These are phyloP conservation scores for Endocalyx cinctus DNA, from an alignment of 2,329 filamentous ascomycete species.

Conservation along the genomic window DNA sequence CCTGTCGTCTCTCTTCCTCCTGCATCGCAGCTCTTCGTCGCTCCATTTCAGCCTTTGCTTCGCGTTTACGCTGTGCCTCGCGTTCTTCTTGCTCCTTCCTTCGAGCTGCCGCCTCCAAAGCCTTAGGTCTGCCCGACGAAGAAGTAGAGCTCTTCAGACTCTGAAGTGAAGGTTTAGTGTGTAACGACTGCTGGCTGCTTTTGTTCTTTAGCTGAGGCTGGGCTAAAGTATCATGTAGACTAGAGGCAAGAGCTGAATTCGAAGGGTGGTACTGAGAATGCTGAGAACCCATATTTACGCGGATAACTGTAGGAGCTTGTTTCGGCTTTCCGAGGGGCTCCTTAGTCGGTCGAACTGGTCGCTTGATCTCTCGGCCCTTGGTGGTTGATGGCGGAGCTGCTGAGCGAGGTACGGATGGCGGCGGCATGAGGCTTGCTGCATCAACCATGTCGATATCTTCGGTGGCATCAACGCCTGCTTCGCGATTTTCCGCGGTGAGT, in stretches of 20 bases:
- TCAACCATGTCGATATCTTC: slow-evolving; percentile 55
- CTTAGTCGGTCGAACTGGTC: slow-evolving; percentile 59
- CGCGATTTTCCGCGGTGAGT: slow-evolving; percentile 22
- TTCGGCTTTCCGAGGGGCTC: slow-evolving; percentile 55
- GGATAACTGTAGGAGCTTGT: slow-evolving; percentile 67
- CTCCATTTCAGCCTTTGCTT: slow-evolving; percentile 77
- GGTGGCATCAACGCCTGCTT: slow-evolving; percentile 25
- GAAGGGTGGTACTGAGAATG: slow-evolving; percentile 56
- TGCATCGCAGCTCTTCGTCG: slow-evolving; percentile 65
- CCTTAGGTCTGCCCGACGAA: slow-evolving; percentile 63
- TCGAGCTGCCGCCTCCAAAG: slow-evolving; percentile 69
- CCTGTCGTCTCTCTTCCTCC: slow-evolving; percentile 60
- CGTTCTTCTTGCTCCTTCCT: slow-evolving; percentile 84
- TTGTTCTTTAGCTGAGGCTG: slow-evolving; percentile 55
- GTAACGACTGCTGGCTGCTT: slow-evolving; percentile 61
- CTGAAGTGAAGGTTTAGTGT: slow-evolving; percentile 49
- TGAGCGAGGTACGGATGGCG: slow-evolving; percentile 54
- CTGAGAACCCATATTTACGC: slow-evolving; percentile 63
- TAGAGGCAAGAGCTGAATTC: slow-evolving; percentile 53
- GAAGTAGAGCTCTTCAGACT: slow-evolving; percentile 63
- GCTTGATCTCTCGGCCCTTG: slow-evolving; percentile 51
- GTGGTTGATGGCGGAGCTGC: slow-evolving; percentile 41
- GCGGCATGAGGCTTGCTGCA: slow-evolving; percentile 51
- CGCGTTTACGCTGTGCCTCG: slow-evolving; percentile 71
- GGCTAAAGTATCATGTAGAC: slow-evolving; percentile 51